phyloP scores from a whole-genome alignment of 352 stramenopile genomes.

The Globisporangium paddicum region DNA sequence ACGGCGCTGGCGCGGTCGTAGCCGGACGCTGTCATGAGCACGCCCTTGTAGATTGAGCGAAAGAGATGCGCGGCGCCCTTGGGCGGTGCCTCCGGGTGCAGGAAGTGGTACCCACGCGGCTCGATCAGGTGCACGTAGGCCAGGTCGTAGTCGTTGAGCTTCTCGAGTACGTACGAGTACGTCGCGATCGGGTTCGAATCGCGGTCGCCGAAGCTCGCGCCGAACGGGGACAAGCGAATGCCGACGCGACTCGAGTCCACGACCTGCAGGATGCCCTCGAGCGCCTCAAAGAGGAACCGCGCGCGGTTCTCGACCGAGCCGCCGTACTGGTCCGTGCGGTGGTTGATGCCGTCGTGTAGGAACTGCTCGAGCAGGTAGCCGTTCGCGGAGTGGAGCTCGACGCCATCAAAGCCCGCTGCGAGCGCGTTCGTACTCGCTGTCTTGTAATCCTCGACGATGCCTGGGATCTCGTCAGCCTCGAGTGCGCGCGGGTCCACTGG shows the following conservation, averaged over 20 bases:
- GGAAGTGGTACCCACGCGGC: slow-evolving; percentile 38
- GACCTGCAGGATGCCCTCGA: slow-evolving; percentile 49
- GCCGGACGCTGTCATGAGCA: slow-evolving; percentile 31
- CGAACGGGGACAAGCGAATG: slow-evolving; percentile 43
- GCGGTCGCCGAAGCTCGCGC: slow-evolving; percentile 39
- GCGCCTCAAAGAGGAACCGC: slow-evolving; percentile 66
- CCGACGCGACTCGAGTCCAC: slow-evolving; percentile 33
- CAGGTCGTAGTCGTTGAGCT: slow-evolving; percentile 53
- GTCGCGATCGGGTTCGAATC: slow-evolving; percentile 42
- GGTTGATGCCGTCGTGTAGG: slow-evolving; percentile 70
- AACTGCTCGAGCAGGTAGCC: slow-evolving; percentile 89
- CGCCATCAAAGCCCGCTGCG: slow-evolving; percentile 74
- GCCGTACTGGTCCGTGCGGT: slow-evolving; percentile 83
- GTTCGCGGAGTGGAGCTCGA: slow-evolving; percentile 82
- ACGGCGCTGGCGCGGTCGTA: slow-evolving; percentile 26
- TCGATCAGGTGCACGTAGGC: slow-evolving; percentile 63
- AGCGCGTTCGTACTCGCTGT: slow-evolving; percentile 28
- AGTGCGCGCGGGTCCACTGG: slow-evolving; percentile 59
- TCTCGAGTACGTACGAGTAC: slow-evolving; percentile 46
- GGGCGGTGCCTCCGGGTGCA: slow-evolving; percentile 25
- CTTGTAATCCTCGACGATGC: slow-evolving; percentile 65
- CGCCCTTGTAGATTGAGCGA: slow-evolving; percentile 33
- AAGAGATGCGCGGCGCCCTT: slow-evolving; percentile 39
- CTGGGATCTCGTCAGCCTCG: slow-evolving; percentile 63
- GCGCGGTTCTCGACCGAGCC: slow-evolving; percentile 83